Evolutionary conservation across 257 asterid species (phyloP).

Genomic region (Solanum gandarillasii): DNA sequence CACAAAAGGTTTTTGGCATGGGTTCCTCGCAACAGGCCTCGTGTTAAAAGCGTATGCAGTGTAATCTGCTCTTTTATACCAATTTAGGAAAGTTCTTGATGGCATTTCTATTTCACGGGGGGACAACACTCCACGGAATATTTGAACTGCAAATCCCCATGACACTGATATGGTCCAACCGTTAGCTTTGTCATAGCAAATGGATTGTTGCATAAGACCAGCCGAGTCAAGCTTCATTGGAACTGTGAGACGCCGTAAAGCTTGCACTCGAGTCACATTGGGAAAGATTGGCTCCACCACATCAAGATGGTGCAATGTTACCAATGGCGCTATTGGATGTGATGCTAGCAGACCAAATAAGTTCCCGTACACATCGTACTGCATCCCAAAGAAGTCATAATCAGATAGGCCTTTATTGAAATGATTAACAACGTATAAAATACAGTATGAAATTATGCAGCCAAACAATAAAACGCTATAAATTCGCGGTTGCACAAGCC

Average conservation of each 20-base stretch:
- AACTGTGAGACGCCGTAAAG: conserved; percentile 38
- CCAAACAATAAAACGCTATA: not conserved
- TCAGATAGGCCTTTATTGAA: not conserved
- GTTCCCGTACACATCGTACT: conserved; percentile 73
- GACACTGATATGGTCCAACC: conserved; percentile 70
- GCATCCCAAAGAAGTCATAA: not conserved
- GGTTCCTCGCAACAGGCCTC: conserved; percentile 70
- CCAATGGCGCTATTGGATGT: conserved; percentile 69
- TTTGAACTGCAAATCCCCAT: conserved; percentile 79
- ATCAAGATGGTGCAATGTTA: conserved; percentile 75
- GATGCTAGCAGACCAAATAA: conserved; percentile 67
- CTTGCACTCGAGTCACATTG: conserved; percentile 44
- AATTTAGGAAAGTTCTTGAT: conserved; percentile 75
- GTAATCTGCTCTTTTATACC: conserved; percentile 84
- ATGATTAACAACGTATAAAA: not conserved
- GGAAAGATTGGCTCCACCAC: conserved; percentile 88
- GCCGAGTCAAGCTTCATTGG: conserved; percentile 75
- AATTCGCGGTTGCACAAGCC: not conserved
- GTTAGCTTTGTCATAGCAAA: conserved; percentile 52
- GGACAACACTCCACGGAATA: conserved; percentile 64
- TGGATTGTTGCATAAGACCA: conserved; percentile 74
- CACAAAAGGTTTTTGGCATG: conserved; percentile 67
- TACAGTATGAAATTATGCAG: not conserved
- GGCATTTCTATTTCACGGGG: conserved; percentile 89
- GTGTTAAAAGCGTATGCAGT: conserved; percentile 76